These are phyloP conservation scores for Trametes sp. DNA, from an alignment of 1,284 basidiomycete genomes.

Conservation along the genomic window DNA sequence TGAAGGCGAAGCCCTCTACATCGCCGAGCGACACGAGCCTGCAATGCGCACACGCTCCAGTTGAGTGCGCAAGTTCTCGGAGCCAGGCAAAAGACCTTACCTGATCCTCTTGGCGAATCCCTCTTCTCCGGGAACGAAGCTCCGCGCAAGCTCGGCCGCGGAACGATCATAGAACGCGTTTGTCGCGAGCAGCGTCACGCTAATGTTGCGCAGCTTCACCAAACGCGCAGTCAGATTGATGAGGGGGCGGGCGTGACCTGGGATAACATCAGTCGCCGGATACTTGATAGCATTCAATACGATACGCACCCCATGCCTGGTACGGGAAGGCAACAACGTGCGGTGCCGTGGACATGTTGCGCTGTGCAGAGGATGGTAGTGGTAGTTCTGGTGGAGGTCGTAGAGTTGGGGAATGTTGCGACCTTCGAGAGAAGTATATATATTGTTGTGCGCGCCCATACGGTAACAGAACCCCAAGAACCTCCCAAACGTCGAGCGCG, in stretches of 20 bases:
- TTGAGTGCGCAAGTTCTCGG: too few species aligned
- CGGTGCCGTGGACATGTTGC: not conserved
- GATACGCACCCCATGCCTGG: constrained; percentile 15
- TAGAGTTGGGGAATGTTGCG: not conserved
- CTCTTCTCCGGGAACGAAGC: constrained; percentile 11
- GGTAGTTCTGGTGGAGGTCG: not conserved
- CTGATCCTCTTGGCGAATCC: not conserved
- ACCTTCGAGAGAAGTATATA: not conserved
- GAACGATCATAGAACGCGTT: constrained; percentile 6
- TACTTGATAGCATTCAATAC: not conserved
- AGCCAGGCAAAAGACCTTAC: not conserved
- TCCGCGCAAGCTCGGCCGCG: constrained; percentile 12
- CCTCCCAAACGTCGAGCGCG: not conserved
- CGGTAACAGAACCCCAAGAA: not conserved
- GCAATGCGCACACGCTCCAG: not conserved
- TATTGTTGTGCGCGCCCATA: not conserved
- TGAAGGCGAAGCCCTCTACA: not conserved
- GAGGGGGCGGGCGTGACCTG: constrained; percentile 16
- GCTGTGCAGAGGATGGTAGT: not conserved
- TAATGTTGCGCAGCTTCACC: constrained; percentile 5
- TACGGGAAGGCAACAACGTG: constrained; percentile 9
- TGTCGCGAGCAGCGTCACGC: constrained; percentile 8
- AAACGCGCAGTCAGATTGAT: constrained; percentile 7
- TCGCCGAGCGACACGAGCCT: not conserved
- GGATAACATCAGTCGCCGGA: not conserved